phyloP scores from a whole-genome alignment of 169 alveolate species.

The Perkinsus olseni region DNA sequence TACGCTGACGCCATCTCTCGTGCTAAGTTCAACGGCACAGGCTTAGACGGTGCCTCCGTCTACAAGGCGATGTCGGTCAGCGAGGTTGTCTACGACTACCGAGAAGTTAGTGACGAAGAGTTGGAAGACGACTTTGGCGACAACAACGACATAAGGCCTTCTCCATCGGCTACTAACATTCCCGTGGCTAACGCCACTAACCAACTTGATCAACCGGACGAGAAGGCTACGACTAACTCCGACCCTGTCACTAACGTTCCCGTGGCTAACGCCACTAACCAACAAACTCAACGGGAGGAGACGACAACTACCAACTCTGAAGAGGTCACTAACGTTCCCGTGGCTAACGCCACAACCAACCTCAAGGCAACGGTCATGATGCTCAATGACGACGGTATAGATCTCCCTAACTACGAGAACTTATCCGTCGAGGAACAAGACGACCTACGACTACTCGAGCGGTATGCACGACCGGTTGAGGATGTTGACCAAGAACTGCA shows the following conservation, averaged over 20 bases:
- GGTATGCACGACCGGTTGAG: not conserved
- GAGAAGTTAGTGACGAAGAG: not conserved
- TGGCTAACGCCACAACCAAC: not conserved
- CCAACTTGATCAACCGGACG: too few species aligned
- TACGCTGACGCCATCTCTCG: not conserved
- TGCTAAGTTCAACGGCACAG: not conserved
- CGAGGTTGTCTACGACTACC: not conserved
- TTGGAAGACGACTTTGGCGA: too few species aligned
- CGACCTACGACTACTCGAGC: not conserved
- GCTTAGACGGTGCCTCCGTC: not conserved
- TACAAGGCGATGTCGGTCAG: not conserved
- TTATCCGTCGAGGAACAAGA: not conserved
- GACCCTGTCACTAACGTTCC: not conserved
- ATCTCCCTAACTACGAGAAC: not conserved
- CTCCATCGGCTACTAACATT: not conserved
- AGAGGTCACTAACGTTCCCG: not conserved
- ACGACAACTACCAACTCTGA: too few species aligned
- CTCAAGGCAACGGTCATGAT: not conserved
- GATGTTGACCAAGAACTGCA: not conserved
- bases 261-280: not conserved
- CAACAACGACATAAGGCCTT: too few species aligned
- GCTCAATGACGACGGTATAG: not conserved
- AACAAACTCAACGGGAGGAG: too few species aligned
- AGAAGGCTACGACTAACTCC: not conserved
- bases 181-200: not conserved